Evolutionary conservation across 2,329 filamentous ascomycete genomes (phyloP).

Genomic region (Polychaeton citri): DNA sequence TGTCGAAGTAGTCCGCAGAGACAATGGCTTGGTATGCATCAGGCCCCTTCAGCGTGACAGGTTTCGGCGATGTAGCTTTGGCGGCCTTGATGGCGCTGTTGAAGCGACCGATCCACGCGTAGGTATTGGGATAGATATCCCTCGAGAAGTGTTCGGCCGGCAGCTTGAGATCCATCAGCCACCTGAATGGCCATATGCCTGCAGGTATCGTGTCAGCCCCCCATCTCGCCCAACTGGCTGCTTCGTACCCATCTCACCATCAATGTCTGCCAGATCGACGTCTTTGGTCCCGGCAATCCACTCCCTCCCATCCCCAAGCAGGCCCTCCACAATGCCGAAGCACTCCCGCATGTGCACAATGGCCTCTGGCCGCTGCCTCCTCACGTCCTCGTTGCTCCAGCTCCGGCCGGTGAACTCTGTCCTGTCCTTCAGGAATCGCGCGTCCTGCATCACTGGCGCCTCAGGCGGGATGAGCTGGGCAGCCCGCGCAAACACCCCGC

Average conservation of each 20-base stretch:
- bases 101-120: constrained; percentile 54
- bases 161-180: constrained; percentile 47
- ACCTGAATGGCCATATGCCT: constrained; percentile 42
- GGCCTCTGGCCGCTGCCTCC: constrained; percentile 40
- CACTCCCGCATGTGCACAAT: constrained; percentile 40
- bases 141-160: constrained; percentile 39
- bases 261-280: constrained; percentile 52
- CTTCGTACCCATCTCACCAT: too few relatives aligned
- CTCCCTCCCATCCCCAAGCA: constrained; percentile 51
- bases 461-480: constrained; percentile 44
- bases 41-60: constrained; percentile 36
- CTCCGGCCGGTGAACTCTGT: constrained; percentile 30
- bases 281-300: constrained; percentile 46
- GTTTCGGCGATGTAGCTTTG: constrained; percentile 26
- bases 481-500: constrained; percentile 41
- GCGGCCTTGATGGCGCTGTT: constrained; percentile 32
- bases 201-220: not conserved
- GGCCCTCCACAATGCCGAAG: constrained; percentile 47
- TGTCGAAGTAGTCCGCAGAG: constrained; percentile 33
- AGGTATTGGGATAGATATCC: constrained; percentile 44
- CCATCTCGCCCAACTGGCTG: not conserved
- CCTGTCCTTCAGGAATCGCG: constrained; percentile 47
- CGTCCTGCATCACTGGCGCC: constrained; percentile 42
- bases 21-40: constrained; percentile 40
- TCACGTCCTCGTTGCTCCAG: constrained; percentile 27